Evolutionary conservation across 2,329 filamentous ascomycete species (phyloP), one percentile per base, ranked within the genome.

Genomic region (Aspergillus vadensis): DNA sequence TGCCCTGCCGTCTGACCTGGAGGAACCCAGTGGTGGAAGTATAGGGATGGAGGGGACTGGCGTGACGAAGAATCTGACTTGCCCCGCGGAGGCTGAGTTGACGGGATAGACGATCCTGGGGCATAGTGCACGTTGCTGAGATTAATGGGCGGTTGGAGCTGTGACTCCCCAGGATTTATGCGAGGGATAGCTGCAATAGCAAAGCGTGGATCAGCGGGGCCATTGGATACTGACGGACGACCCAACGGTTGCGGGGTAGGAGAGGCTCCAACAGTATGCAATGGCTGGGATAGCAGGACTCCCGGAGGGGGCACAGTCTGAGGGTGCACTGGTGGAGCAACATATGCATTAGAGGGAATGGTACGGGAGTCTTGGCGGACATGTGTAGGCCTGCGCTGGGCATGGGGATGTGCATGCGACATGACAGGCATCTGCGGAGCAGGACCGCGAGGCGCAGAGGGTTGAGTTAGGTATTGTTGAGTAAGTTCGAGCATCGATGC

Each of bases 21-120:
- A 49, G 92, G 92, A 61, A 94, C 90, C 92, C 92, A 97, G 73
- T 96, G 91, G 72, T 96, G 91, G 74, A 97, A 97, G 76, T 91
- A 95, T 51, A 96, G 90, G 21, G 88, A 90, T 0, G 89, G 87
- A 43, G 90, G 91, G 17, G 86, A 84, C 64, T 88, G 82, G 48
- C 85, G 77, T 50, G 87, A 86, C 66, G 89, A 66, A 14, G 59
- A 84, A 68, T 88, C 86, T 61, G 84, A 83, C 49, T 77, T 73
- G 41, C 81, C 77, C 7, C 80, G 77, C 57, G 86, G 83, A 41
- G 78, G 75, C 72, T 79, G 84, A 69, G 80, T 81, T 70, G 81
- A 84, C 71, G 79, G 82, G 15, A 72, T 73, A 36, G 71, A 66
- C n/a, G 74, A 67, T 5, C 70, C 64, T 70, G 78, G 50, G 15